Base-by-base conservation (phyloP, 495 filamentous ascomycete species). In the Trichoderma orchidacearum region DNA sequence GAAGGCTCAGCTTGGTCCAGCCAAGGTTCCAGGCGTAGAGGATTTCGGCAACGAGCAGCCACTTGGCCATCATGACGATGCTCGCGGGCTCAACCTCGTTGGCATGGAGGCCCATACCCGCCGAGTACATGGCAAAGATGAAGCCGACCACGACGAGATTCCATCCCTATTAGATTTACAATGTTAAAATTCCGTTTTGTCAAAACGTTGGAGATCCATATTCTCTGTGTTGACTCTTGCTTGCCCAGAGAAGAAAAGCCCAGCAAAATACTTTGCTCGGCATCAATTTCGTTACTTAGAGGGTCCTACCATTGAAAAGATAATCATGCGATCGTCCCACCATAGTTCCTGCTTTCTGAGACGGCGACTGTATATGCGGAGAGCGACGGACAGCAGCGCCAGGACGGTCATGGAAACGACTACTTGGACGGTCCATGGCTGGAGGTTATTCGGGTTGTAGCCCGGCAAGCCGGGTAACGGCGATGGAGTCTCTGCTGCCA, bases 261-360 rank as follows among this genome's bases (percentile, higher is more conserved):
- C n/a, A n/a, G n/a, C n/a, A n/a, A n/a, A n/a, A n/a, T n/a, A n/a
- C n/a, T n/a, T 35, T 13, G 32, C 8, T 35, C 32, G 9, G n/a
- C 3, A 35, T 13, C 32, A 35, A 15, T 15, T n/a, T 15, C 32
- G 3, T 35, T n/a, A 0, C 11, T 35, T n/a, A 2, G 36, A 45
- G 11, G 31, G 59, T n/a, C 61, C 29, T 54, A 73, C 70, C 70
- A 71, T 64, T 29, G 69, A 70, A 18, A 61, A 68, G 4, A 71
- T 53, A 51, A 70, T 67, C 61, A 70, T 68, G 57, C 60, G 68
- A 53, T 73, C 70, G 59, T 73, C 70, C 70, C 68, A 71, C 66
- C 69, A 69, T 13, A 73, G 56, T 56, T 63, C 60, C 48, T 66
- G 63, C 32, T 63, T 62, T 6, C 64, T 58, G 50, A 67, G 62